Percentiles rank a stretch among this genome's conserved stretches.
Evolutionary conservation across 306 rosid genomes (phyloP).

Genomic region (Citrullus colocynthis): DNA sequence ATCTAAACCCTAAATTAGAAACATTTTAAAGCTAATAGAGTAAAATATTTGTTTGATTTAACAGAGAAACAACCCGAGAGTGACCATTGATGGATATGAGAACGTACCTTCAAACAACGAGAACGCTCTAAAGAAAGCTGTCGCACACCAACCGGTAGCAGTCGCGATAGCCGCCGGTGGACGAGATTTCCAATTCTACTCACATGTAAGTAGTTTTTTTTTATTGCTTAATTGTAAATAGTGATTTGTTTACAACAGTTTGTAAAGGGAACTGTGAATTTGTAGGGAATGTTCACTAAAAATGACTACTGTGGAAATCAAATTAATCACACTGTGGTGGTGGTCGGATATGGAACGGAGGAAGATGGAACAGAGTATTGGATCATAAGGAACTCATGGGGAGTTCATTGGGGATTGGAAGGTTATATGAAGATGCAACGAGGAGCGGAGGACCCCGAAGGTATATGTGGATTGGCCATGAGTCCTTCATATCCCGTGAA

Average conservation of each 20-base stretch:
- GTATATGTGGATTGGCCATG: conserved; percentile 34
- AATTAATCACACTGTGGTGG: no score
- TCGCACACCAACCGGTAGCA: conserved; percentile 30
- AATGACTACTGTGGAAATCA: no score
- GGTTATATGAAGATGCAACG: conserved; percentile 70
- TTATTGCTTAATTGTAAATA: background rate
- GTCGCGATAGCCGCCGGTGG: conserved; percentile 33
- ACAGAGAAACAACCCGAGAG: conserved; percentile 11
- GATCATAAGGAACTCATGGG: conserved; percentile 77
- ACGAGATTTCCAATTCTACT: conserved; percentile 33
- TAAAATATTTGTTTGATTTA: background rate
- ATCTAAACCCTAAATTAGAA: no score
- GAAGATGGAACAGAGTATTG: conserved; percentile 65
- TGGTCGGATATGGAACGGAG: no score
- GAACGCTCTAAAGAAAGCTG: conserved; percentile 33
- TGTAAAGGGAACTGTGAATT: background rate
- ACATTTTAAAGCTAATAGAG: no score
- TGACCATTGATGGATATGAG: conserved; percentile 35
- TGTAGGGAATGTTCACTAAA: conserved; percentile 49
- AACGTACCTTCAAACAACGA: conserved; percentile 25
- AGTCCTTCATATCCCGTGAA: conserved; percentile 67
- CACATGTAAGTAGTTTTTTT: conserved; percentile 9
- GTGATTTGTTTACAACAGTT: background rate
- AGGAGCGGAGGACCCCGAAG: conserved; percentile 20
- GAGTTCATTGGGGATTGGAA: conserved; percentile 59